Evolutionary conservation across 2,329 filamentous ascomycete genomes (phyloP), one percentile per base, ranked within the genome.

Genomic region (Aureobasidium sp.): DNA sequence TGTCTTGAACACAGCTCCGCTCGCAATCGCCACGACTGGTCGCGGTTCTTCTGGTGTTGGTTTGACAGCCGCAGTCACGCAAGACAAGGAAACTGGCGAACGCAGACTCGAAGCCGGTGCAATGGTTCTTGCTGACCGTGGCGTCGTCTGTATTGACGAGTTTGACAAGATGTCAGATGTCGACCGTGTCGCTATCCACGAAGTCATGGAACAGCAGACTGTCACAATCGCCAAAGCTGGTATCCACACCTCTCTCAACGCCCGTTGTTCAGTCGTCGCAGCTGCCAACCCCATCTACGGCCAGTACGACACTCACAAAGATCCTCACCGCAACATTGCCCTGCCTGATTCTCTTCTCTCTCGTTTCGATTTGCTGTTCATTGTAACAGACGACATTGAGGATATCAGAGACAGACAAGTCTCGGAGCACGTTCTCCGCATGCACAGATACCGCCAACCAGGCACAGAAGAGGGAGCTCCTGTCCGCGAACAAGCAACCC

Each of bases 101-200:
- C 89, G 96, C 71, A 90, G 96, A 71, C 87, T 99, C 1, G 96
- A 99, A 81, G 96, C 96, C 20, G 96, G 96, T 87, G 96, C 96
- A 70, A 99, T 99, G 96, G 96, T 99, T 67, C 93, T 99, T 75
- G 96, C 91, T 69, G 96, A 99, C 78, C 92, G 96, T 69, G 96
- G 96, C 72, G 95, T 99, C 15, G 96, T 99, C 40, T 99, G 96
- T 83, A 99, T 99, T 71, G 96, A 99, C 77, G 96, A 99, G 76
- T 99, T 99, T 72, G 96, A 99, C 84, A 99, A 99, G 80, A 99
- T 99, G 96, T 98, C 94, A 66, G 96, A 99, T 76, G 91, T 98
- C 66, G 96, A 99, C 80, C 90, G 96, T 77, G 96, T 99, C 5
- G 96, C 96, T 54, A 99, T 99, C 72, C 96, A 99, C 88, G 96